phyloP scores from a whole-genome alignment of 768 basidiomycete species.

The Baorangia bicolor region DNA sequence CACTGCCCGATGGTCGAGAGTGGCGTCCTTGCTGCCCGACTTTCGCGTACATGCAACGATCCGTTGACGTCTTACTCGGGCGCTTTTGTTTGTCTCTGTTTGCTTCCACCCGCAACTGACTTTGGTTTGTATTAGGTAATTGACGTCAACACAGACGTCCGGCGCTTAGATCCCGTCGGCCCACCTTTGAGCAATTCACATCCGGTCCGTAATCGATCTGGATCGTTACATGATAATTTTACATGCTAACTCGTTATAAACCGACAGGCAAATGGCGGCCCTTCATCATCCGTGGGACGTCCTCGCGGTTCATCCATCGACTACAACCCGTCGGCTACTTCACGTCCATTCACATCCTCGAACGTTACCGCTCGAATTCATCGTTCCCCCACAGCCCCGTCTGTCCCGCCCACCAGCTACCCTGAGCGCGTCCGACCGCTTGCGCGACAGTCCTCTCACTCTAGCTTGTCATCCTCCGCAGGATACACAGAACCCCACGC shows the following conservation, averaged over 20 bases:
- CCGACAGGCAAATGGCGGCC: slow-evolving; percentile 11
- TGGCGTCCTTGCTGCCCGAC: not conserved
- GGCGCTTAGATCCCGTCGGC: slow-evolving; percentile 20
- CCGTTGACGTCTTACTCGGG: slow-evolving; percentile 1
- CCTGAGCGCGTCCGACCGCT: slow-evolving; percentile 9
- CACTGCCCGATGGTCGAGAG: not conserved
- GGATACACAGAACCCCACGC: not conserved
- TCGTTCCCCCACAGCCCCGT: slow-evolving; percentile 8
- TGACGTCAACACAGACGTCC: slow-evolving; percentile 12
- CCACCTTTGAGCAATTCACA: slow-evolving; percentile 7
- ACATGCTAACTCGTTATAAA: slow-evolving; percentile 25
- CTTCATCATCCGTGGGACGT: not conserved
- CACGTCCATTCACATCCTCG: slow-evolving; percentile 13
- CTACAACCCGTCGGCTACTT: not conserved
- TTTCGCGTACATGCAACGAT: not conserved
- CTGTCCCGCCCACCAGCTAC: slow-evolving; percentile 25
- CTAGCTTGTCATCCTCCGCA: not conserved
- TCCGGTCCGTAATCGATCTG: slow-evolving; percentile 20
- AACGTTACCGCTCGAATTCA: not conserved
- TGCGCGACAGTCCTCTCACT: slow-evolving; percentile 5
- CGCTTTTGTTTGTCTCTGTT: slow-evolving; percentile 15
- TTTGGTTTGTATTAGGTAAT: slow-evolving; percentile 29
- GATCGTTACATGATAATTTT: slow-evolving; percentile 8
- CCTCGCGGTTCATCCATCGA: slow-evolving; percentile 1
- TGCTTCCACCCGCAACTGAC: slow-evolving; percentile 3